Evolutionary conservation across 2,329 filamentous ascomycete species (phyloP).

Genomic region (Xylariomycetidae sp.): DNA sequence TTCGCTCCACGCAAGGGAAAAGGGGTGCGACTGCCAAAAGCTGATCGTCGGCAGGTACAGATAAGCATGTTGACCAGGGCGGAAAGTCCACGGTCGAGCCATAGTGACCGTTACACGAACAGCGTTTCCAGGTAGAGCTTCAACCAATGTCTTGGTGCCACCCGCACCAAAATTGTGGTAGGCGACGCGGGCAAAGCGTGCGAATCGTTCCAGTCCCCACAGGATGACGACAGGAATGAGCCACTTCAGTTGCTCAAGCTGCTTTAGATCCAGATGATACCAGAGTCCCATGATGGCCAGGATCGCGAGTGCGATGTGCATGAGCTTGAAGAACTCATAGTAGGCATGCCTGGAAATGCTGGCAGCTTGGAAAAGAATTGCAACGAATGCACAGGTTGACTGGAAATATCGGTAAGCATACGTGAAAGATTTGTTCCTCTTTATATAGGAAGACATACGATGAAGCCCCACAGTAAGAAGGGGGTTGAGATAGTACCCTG

Average conservation of each 20-base stretch:
- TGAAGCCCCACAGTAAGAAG: constrained; percentile 58
- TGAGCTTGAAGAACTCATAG: constrained; percentile 72
- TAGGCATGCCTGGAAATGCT: constrained; percentile 72
- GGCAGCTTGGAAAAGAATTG: constrained; percentile 63
- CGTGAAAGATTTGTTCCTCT: not conserved
- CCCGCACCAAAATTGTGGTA: constrained; percentile 64
- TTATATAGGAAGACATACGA: constrained; percentile 46
- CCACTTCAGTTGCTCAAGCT: constrained; percentile 53
- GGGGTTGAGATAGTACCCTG: constrained; percentile 28
- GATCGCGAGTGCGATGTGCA: constrained; percentile 63
- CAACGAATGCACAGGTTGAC: constrained; percentile 56
- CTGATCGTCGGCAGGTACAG: constrained; percentile 71
- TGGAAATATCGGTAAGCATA: constrained; percentile 23
- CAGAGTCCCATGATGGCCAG: constrained; percentile 59
- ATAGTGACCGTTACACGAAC: constrained; percentile 69
- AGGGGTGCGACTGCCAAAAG: constrained; percentile 72
- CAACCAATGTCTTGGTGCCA: constrained; percentile 64
- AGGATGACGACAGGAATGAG: constrained; percentile 58
- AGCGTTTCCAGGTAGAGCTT: constrained; percentile 72
- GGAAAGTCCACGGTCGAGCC: constrained; percentile 72
- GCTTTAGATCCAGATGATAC: constrained; percentile 57
- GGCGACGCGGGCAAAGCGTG: constrained; percentile 55
- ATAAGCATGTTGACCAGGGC: constrained; percentile 73
- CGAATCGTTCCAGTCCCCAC: constrained; percentile 61
- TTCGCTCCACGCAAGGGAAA: constrained; percentile 74